Conservation (phyloP, 331 rosid species). For the Acacia concinna region DNA sequence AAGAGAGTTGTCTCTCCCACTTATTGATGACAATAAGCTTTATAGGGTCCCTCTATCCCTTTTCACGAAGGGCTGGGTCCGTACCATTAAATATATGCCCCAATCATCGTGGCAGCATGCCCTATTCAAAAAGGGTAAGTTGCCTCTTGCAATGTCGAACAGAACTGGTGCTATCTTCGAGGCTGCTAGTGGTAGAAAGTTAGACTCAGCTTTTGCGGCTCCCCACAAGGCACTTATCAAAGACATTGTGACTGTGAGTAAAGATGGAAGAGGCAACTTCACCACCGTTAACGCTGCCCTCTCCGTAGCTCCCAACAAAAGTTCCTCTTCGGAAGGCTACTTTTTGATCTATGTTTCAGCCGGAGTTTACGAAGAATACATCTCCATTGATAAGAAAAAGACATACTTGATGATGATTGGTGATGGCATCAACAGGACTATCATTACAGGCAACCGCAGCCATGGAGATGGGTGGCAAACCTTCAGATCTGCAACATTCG, state of each 20-base stretch:
- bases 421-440: conserved; percentile 63
- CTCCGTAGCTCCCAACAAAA: conserved; percentile 62
- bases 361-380: conserved; percentile 67
- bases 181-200: conserved; percentile 52
- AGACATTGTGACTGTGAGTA: conserved; percentile 58
- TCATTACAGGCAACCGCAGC: conserved; percentile 66
- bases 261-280: conserved; percentile 72
- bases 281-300: conserved; percentile 67
- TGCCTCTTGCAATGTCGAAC: conserved; percentile 66
- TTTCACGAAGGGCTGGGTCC: conserved; percentile 70
- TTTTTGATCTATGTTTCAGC: conserved; percentile 61
- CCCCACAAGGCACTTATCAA: conserved; percentile 42
- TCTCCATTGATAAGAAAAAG: conserved; percentile 53
- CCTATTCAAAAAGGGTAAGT: conserved; percentile 47
- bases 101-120: neutral
- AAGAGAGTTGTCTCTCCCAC: conserved; percentile 45
- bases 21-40: conserved; percentile 59
- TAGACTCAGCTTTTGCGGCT: conserved; percentile 15
- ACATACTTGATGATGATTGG: conserved; percentile 67
- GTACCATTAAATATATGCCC: conserved; percentile 34
- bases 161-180: conserved; percentile 52
- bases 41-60: conserved; percentile 69
- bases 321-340: conserved; percentile 45
- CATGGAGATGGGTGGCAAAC: conserved; percentile 65
- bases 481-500: conserved; percentile 67